Conservation (phyloP, 495 filamentous ascomycete species). For the Annulohypoxylon moriforme region DNA sequence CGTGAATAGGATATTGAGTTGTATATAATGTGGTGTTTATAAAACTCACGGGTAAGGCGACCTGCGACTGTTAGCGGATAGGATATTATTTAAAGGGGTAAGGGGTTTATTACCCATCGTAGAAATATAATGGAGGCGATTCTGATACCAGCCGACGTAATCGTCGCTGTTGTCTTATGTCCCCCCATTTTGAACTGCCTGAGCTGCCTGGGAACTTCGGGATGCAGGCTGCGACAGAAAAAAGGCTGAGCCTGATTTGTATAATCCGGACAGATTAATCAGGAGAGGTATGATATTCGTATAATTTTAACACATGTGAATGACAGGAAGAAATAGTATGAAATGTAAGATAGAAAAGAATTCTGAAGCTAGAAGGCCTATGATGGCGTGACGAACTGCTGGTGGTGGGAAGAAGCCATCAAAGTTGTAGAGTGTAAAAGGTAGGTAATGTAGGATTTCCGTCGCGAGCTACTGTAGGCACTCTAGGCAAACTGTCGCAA, state of each 20-base stretch:
- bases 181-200: constrained; percentile 28
- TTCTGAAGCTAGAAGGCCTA: constrained; percentile 23
- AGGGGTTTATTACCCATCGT: constrained; percentile 77
- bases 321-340: constrained; percentile 28
- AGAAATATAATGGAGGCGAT: constrained; percentile 69
- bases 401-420: constrained; percentile 22
- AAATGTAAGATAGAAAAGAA: constrained; percentile 25
- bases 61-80: constrained; percentile 32
- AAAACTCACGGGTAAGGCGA: constrained; percentile 53
- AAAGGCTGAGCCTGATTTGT: constrained; percentile 8
- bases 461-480: constrained; percentile 24
- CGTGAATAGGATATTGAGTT: background rate
- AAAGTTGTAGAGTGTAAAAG: constrained; percentile 26
- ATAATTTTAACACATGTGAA: constrained; percentile 29
- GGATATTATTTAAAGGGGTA: background rate
- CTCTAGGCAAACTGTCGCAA: constrained; percentile 17
- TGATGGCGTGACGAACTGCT: constrained; percentile 34
- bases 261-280: background rate
- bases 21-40: background rate
- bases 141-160: constrained; percentile 35
- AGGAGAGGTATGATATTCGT: background rate
- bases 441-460: constrained; percentile 20
- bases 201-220: background rate
- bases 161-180: constrained; percentile 27
- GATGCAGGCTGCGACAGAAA: constrained; percentile 8